Conservation (phyloP, 345 rosid genomes). For the thale cress (Arabidopsis thaliana) region TAIR10.1 NC_003070.9:25800001-25800500, state of each 20-base stretch:
- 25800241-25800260: slow-evolving; percentile 25
- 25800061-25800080: too few species aligned
- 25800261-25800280: slow-evolving; percentile 33
- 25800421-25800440: background rate
- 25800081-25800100: slow-evolving; percentile 8
- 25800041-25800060: background rate
- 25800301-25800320: background rate
- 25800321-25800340: slow-evolving; percentile 16
- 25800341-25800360: slow-evolving; percentile 1
- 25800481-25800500: background rate
- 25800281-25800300: slow-evolving; percentile 8
- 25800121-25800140: slow-evolving; percentile 4
- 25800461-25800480: background rate
- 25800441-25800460: background rate
- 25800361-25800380: slow-evolving; percentile 32
- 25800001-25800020: background rate
- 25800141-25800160: background rate
- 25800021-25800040: background rate
- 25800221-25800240: background rate
- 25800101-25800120: slow-evolving; percentile 8
- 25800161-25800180: background rate
- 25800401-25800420: background rate
- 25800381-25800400: background rate
- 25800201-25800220: slow-evolving; percentile 6
- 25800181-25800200: slow-evolving; percentile 30